Evolutionary conservation across 208 protist genomes (phyloP).

Genomic region (Crithidia sp.): DNA sequence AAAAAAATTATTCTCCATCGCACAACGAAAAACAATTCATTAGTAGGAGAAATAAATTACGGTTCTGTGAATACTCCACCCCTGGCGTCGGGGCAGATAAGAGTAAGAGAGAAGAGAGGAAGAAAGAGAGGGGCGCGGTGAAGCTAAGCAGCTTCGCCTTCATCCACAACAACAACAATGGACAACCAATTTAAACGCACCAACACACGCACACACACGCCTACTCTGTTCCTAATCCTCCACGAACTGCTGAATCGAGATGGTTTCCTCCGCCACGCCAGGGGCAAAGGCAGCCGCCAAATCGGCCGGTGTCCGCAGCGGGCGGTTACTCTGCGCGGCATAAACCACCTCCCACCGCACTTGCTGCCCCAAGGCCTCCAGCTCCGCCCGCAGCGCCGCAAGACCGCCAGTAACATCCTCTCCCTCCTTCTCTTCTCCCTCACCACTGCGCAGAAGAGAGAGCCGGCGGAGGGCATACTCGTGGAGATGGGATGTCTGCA

Average conservation of each 20-base stretch:
- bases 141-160: too few relatives aligned
- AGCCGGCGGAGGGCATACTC: slow-evolving; percentile 28
- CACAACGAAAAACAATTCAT: too few relatives aligned
- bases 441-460: not conserved
- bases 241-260: slow-evolving; percentile 82
- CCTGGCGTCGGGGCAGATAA: too few relatives aligned
- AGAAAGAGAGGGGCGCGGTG: too few relatives aligned
- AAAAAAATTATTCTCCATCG: too few relatives aligned
- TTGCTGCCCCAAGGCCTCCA: slow-evolving; percentile 16
- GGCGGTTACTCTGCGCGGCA: slow-evolving; percentile 42
- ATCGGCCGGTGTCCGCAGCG: slow-evolving; percentile 66
- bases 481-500: slow-evolving; percentile 33
- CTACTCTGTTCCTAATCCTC: slow-evolving; percentile 18
- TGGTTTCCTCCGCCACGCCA: slow-evolving; percentile 68
- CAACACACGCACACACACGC: slow-evolving; percentile 1
- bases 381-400: not conserved
- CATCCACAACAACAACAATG: not conserved
- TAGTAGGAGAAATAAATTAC: too few relatives aligned
- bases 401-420: not conserved
- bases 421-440: not conserved
- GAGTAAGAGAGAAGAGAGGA: too few relatives aligned
- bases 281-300: slow-evolving; percentile 51
- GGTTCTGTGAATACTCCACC: too few relatives aligned
- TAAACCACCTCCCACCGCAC: slow-evolving; percentile 74
- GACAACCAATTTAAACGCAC: slow-evolving; percentile 10